Base-by-base conservation (phyloP, 768 basidiomycete genomes). In the Chlorophyllum brunneum region DNA sequence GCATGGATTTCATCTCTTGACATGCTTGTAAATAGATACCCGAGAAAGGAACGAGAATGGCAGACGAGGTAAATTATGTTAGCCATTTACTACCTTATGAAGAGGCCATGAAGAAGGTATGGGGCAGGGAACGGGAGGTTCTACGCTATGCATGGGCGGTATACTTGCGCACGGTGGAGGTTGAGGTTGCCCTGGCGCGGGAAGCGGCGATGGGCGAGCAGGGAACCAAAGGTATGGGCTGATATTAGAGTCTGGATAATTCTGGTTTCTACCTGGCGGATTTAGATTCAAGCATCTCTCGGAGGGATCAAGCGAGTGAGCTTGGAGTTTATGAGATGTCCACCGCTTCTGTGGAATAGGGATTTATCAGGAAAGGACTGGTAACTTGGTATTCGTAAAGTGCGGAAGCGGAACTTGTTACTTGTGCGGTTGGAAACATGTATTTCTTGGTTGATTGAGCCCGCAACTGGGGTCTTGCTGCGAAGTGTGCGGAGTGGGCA, bases 1-100 rank as follows among this genome's bases (percentile, higher is more conserved):
- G 9, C 10, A 27, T 42, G 31, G 18, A 4, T 4, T 27, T 42
- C 47, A 27, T 33, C 3, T 46, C 29, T 43, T 11, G 36, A 24
- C 7, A 13, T 29, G 15, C 5, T 8, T 4, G 11, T 33, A 31
- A 16, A 5, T 15, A 83, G 81, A 69, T 74, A 4, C 70, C 66
- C 11, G 70, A 80, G 20, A 57, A 62, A 27, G 72, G 74, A 13
- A 85, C 83, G 10, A 77, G 78, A 6, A 85, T 83, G 81, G 63
- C 75, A 0, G 72, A 85, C 58, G 84, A 85, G 59, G 62, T 73
- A 55, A 60, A 70, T 42, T 86, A 75, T 61, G 61, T 63, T 33
- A 69, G 75, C 11, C 64, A 73, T 51, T 61, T 85, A 10, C 40
- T 81, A 2, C 48, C 65, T 0, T 61, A 68, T n/a, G 70, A 79